phyloP scores from a whole-genome alignment of 805 yeast genomes.

The Metschnikowia bowlesiae region DNA sequence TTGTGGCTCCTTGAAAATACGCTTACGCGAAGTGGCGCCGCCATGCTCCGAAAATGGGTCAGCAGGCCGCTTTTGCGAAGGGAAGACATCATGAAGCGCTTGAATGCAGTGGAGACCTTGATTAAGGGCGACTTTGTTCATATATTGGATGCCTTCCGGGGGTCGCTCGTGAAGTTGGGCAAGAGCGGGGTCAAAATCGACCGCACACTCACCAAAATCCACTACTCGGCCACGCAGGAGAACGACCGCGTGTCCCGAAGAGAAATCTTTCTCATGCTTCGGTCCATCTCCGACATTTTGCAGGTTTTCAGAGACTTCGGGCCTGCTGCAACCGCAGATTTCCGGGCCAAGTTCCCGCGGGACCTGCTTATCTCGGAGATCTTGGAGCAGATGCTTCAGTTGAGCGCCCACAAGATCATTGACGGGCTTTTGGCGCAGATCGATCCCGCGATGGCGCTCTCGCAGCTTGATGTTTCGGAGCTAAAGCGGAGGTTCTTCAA shows the following conservation, averaged over 20 bases:
- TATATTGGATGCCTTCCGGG: slow-evolving; percentile 29
- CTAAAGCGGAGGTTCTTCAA: slow-evolving; percentile 45
- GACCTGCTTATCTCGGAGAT: slow-evolving; percentile 33
- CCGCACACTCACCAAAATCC: slow-evolving; percentile 51
- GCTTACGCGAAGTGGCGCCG: slow-evolving; percentile 67
- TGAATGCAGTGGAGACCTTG: slow-evolving; percentile 47
- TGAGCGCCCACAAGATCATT: slow-evolving; percentile 28
- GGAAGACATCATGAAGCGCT: slow-evolving; percentile 53
- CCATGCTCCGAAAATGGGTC: slow-evolving; percentile 70
- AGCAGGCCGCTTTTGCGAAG: slow-evolving; percentile 60
- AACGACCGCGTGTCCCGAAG: slow-evolving; percentile 46
- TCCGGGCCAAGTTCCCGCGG: slow-evolving; percentile 21
- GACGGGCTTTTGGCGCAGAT: slow-evolving; percentile 45
- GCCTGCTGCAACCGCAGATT: slow-evolving; percentile 7
- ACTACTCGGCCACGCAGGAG: slow-evolving; percentile 43
- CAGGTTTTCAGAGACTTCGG: slow-evolving; percentile 18
- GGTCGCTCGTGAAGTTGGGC: slow-evolving; percentile 22
- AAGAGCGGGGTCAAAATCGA: slow-evolving; percentile 52
- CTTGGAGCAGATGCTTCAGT: slow-evolving; percentile 34
- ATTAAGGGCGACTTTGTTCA: slow-evolving; percentile 25
- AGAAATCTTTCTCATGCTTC: slow-evolving; percentile 55
- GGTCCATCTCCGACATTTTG: slow-evolving; percentile 37
- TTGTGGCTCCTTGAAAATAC: slow-evolving; percentile 82
- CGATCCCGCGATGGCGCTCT: slow-evolving; percentile 47
- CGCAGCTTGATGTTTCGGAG: slow-evolving; percentile 41